Evolutionary conservation across 768 basidiomycete genomes (phyloP).

Genomic region (Trametes punicea): DNA sequence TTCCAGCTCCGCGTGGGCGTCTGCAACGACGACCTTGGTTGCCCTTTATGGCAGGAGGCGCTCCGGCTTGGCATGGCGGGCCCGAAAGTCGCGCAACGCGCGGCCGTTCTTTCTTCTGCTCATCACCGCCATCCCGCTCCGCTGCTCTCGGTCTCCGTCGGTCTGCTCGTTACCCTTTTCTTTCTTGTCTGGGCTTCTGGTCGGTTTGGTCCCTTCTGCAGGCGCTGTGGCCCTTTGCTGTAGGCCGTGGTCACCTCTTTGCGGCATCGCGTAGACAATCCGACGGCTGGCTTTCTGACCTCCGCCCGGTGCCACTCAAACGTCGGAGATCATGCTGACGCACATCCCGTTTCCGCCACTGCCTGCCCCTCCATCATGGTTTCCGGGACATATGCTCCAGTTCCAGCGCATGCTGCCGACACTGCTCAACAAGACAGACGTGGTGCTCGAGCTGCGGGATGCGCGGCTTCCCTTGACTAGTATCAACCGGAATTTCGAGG

Average conservation of each 20-base stretch:
- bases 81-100: background rate
- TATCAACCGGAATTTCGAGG: constrained; percentile 87
- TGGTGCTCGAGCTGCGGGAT: constrained; percentile 94
- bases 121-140: constrained; percentile 2
- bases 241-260: too few species aligned
- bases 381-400: constrained; percentile 92
- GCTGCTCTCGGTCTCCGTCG: background rate
- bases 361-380: constrained; percentile 85
- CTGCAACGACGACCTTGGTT: background rate
- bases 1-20: constrained; percentile 14
- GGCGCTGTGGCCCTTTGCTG: too few species aligned
- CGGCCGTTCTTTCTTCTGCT: background rate
- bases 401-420: constrained; percentile 76
- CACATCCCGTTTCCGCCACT: constrained; percentile 45
- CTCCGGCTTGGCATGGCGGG: background rate
- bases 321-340: constrained; percentile 30
- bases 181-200: background rate
- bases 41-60: constrained; percentile 1
- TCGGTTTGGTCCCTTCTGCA: background rate
- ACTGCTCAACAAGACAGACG: constrained; percentile 76
- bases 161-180: background rate
- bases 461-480: constrained; percentile 90
- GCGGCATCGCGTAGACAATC: background rate
- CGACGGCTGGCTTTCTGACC: background rate
- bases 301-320: background rate